Percentiles rank a stretch among this genome's conserved stretches.
phyloP scores from a whole-genome alignment of 495 filamentous ascomycete genomes.

The Aspergillus sparsus region DNA sequence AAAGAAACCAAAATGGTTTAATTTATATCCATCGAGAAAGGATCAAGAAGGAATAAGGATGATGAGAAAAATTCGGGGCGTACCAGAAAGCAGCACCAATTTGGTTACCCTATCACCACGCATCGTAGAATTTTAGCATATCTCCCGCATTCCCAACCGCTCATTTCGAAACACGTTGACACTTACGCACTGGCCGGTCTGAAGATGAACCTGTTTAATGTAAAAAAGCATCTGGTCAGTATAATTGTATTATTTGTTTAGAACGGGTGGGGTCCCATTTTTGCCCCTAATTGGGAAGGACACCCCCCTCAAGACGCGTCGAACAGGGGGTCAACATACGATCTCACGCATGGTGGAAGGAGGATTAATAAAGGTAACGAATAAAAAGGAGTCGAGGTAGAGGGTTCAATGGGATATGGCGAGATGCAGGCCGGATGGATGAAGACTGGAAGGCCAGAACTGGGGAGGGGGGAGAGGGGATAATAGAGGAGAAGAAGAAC shows the following conservation, averaged over 20 bases:
- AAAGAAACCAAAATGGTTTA: too few species aligned
- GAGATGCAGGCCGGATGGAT: slow-evolving; percentile 28
- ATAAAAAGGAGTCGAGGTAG: slow-evolving; percentile 20
- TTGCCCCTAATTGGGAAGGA: slow-evolving; percentile 35
- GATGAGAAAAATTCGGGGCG: slow-evolving; percentile 33
- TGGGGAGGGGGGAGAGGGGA: slow-evolving; percentile 26
- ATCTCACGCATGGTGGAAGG: slow-evolving; percentile 89
- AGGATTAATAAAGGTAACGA: slow-evolving; percentile 43
- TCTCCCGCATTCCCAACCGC: slow-evolving; percentile 11
- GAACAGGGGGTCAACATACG: slow-evolving; percentile 58
- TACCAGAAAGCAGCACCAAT: slow-evolving; percentile 99
- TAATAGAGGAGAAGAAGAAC: slow-evolving; percentile 22
- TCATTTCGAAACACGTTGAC: slow-evolving; percentile 17
- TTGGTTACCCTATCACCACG: slow-evolving; percentile 85
- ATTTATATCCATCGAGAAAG: neutral
- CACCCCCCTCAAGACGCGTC: slow-evolving; percentile 40
- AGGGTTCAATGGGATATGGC: slow-evolving; percentile 15
- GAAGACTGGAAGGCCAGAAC: slow-evolving; percentile 28
- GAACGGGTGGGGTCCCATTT: slow-evolving; percentile 48
- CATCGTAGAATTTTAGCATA: slow-evolving; percentile 32
- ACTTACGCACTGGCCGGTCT: slow-evolving; percentile 98
- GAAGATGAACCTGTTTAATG: slow-evolving; percentile 81
- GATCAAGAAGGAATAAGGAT: neutral
- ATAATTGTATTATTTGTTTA: slow-evolving; percentile 26
- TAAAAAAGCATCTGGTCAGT: slow-evolving; percentile 41